These are phyloP conservation scores for Cutaneotrichosporon daszewskae DNA, from an alignment of 1,284 basidiomycete species.

Conservation along the genomic window DNA sequence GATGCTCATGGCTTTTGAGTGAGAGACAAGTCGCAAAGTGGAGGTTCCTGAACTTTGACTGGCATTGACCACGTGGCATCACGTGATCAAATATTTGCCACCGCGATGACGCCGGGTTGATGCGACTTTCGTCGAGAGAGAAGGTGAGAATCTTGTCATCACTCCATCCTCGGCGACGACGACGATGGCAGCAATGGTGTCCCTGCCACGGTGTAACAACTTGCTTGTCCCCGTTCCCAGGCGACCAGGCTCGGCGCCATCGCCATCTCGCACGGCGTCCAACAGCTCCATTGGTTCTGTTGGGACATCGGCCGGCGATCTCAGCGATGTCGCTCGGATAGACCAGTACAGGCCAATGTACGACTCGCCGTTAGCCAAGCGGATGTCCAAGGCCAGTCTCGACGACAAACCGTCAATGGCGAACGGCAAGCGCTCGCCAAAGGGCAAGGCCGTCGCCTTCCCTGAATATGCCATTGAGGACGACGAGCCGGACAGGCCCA, in stretches of 20 bases:
- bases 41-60: background rate
- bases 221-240: too few relatives aligned
- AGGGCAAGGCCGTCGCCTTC: background rate
- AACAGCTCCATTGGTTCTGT: too few relatives aligned
- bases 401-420: background rate
- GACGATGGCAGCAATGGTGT: too few relatives aligned
- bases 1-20: background rate
- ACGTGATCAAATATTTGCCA: background rate
- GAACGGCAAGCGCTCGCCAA: too few relatives aligned
- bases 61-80: background rate
- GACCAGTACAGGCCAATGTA: background rate
- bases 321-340: background rate
- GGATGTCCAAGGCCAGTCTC: too few relatives aligned
- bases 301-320: too few relatives aligned
- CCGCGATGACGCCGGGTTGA: background rate
- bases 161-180: too few relatives aligned
- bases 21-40: background rate
- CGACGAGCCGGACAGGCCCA: background rate
- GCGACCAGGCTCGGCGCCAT: constrained; percentile 3
- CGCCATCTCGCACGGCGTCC: too few relatives aligned
- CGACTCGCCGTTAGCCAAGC: too few relatives aligned
- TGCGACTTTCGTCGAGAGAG: too few relatives aligned
- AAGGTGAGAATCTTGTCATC: too few relatives aligned
- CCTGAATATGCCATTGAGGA: background rate
- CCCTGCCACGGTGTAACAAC: too few relatives aligned